Conservation (phyloP, 2,329 filamentous ascomycete genomes). For the Aureobasidium sp. region DNA sequence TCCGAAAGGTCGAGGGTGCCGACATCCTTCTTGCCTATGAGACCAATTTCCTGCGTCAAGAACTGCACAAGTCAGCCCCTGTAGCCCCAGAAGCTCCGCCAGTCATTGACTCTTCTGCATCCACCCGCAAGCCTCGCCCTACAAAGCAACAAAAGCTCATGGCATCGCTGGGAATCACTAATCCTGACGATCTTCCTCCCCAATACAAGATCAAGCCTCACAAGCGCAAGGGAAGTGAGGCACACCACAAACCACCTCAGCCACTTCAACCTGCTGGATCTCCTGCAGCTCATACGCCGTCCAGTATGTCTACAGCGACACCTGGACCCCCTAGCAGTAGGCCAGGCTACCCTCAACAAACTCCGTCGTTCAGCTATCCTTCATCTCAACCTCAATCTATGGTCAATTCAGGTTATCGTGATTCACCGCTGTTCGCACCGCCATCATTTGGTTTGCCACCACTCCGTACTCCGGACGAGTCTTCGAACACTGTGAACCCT, state of each 20-base stretch:
- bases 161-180: conserved; percentile 76
- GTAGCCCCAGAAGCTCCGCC: conserved; percentile 81
- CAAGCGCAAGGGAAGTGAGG: conserved; percentile 52
- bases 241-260: conserved; percentile 11
- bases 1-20: conserved; percentile 94
- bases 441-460: conserved; percentile 16
- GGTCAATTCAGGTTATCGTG: conserved; percentile 17
- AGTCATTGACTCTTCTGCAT: conserved; percentile 76
- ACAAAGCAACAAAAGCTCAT: conserved; percentile 97
- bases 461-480: conserved; percentile 12
- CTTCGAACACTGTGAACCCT: conserved; percentile 14
- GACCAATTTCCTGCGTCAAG: conserved; percentile 96
- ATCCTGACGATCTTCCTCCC: conserved; percentile 82
- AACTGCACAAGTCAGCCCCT: conserved; percentile 89
- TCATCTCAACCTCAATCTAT: conserved; percentile 13
- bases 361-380: conserved; percentile 19
- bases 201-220: conserved; percentile 71
- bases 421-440: conserved; percentile 19
- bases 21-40: conserved; percentile 86
- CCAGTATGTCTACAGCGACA: conserved; percentile 12
- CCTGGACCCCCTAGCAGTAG: conserved; percentile 11
- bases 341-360: conserved; percentile 17
- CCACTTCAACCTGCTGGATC: conserved; percentile 25
- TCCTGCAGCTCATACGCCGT: conserved; percentile 17
- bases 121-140: conserved; percentile 87